These are phyloP conservation scores for Avena sativa DNA, from an alignment of 176 grass and related monocot genomes.

Conservation along the genomic window DNA sequence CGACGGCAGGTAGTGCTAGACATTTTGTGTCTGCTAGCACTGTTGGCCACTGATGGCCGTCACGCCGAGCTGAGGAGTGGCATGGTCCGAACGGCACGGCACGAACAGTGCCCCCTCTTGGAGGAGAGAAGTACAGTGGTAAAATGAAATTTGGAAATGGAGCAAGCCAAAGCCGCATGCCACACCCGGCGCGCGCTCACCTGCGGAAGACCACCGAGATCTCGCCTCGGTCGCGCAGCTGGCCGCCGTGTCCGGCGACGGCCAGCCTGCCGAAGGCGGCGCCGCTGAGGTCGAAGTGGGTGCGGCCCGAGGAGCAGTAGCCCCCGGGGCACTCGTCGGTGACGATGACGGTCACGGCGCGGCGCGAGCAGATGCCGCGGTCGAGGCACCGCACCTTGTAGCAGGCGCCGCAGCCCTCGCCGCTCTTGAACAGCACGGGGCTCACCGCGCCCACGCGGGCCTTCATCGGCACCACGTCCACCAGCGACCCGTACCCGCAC, in stretches of 20 bases:
- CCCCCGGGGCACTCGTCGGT: conserved; percentile 95
- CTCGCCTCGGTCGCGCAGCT: conserved; percentile 81
- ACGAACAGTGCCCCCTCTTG: background rate
- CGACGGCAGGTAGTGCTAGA: background rate
- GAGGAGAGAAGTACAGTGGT: background rate
- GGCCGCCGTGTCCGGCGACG: conserved; percentile 52
- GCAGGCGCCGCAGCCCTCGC: conserved; percentile 94
- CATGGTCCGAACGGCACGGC: background rate
- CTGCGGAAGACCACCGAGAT: conserved; percentile 75
- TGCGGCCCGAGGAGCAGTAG: conserved; percentile 60
- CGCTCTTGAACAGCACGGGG: conserved; percentile 88
- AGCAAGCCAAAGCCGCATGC: background rate
- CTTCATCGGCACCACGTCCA: conserved; percentile 87
- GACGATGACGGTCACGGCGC: conserved; percentile 91
- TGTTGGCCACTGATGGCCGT: background rate
- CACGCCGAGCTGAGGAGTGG: background rate
- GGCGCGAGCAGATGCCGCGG: conserved; percentile 72
- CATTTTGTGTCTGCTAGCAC: background rate
- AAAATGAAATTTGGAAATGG: background rate
- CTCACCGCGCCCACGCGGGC: conserved; percentile 92
- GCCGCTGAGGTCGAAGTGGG: conserved; percentile 96
- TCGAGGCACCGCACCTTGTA: conserved; percentile 94
- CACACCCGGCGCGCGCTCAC: conserved; percentile 2
- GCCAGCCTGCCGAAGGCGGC: conserved; percentile 84
- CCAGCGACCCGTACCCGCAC: conserved; percentile 93